Evolutionary conservation across 2,329 filamentous ascomycete species (phyloP).

Genomic region (Ilyonectria destructans): DNA sequence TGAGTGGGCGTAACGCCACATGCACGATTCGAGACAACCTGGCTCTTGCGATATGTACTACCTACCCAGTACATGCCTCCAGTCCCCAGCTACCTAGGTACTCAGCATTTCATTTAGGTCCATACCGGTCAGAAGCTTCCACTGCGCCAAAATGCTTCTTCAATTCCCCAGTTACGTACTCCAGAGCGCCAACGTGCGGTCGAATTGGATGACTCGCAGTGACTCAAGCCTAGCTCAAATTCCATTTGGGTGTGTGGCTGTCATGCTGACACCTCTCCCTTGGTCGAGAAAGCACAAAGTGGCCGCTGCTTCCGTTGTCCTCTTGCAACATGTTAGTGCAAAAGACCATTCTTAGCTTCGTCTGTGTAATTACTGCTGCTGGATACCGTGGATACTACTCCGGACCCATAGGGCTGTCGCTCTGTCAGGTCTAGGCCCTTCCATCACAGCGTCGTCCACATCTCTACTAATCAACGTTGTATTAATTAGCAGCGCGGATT

Average conservation of each 20-base stretch:
- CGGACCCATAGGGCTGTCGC: slow-evolving; percentile 16
- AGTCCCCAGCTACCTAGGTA: background rate
- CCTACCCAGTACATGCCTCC: background rate
- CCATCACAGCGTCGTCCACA: background rate
- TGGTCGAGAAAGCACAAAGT: background rate
- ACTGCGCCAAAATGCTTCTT: background rate
- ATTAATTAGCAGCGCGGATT: background rate
- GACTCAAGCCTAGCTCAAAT: too few species aligned
- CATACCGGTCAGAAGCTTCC: background rate
- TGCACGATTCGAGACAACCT: background rate
- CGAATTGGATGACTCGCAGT: too few species aligned
- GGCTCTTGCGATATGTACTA: background rate
- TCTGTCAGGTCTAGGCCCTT: slow-evolving; percentile 3
- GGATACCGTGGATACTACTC: background rate
- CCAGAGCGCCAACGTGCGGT: background rate
- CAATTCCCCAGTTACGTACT: background rate
- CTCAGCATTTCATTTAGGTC: background rate
- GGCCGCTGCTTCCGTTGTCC: background rate
- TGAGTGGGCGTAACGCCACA: slow-evolving; percentile 8
- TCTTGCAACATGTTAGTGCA: background rate
- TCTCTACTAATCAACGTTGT: background rate
- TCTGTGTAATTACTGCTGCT: background rate
- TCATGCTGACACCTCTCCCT: background rate
- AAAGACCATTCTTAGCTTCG: background rate
- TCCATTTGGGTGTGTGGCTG: background rate